A percentile compares a stretch with the other conserved stretches of the same genome.
These are phyloP conservation scores for Emergomyces africanus DNA, from an alignment of 2,329 filamentous ascomycete genomes.

Conservation along the genomic window DNA sequence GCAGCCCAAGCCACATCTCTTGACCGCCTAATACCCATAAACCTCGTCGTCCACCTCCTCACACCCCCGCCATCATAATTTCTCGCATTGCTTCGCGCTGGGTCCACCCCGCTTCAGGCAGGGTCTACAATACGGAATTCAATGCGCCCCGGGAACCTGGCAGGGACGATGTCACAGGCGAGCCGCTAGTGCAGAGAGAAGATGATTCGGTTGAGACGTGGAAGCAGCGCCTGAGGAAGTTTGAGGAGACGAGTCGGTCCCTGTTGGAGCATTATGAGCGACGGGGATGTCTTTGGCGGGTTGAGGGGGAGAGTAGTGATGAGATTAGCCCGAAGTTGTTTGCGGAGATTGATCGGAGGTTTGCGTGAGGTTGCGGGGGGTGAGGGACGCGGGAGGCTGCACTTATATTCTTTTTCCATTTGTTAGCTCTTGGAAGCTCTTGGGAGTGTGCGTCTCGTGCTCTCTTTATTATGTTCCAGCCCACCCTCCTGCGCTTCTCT, in stretches of 20 bases:
- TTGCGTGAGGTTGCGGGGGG: constrained; percentile 31
- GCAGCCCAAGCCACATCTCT: constrained; percentile 65
- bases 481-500: background rate
- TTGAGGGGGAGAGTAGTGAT: constrained; percentile 79
- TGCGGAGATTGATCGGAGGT: constrained; percentile 66
- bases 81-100: constrained; percentile 82
- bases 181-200: constrained; percentile 63
- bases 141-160: constrained; percentile 71
- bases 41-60: constrained; percentile 75
- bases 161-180: constrained; percentile 81
- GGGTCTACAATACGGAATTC: constrained; percentile 92
- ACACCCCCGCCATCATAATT: constrained; percentile 81
- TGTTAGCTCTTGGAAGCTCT: no score
- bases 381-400: background rate
- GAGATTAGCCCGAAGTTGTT: constrained; percentile 91
- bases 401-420: background rate
- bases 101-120: constrained; percentile 82
- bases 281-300: constrained; percentile 73
- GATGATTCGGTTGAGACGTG: constrained; percentile 86
- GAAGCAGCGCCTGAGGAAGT: constrained; percentile 64
- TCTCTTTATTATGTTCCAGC: no score
- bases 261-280: constrained; percentile 80
- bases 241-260: constrained; percentile 74
- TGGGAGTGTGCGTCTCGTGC: background rate
- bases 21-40: constrained; percentile 79